Conservation (phyloP, 2,329 filamentous ascomycete species). For the Leptographium wingfieldii region DNA sequence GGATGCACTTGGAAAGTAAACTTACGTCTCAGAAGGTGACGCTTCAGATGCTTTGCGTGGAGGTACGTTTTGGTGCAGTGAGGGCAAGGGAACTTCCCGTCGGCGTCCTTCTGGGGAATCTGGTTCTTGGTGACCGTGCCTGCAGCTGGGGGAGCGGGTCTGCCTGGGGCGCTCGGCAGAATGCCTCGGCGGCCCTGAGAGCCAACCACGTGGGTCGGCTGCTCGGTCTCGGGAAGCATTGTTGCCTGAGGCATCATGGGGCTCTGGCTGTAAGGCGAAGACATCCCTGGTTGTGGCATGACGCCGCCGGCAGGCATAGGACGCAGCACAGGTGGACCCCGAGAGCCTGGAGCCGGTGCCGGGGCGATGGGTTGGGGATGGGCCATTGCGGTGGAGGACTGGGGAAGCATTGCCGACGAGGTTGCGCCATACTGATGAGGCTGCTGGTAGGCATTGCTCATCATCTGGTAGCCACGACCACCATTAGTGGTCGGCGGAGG, state of each 20-base stretch:
- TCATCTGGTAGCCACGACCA: slow-evolving; percentile 40
- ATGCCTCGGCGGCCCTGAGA: slow-evolving; percentile 89
- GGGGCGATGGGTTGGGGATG: slow-evolving; percentile 68
- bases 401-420: slow-evolving; percentile 48
- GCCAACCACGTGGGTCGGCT: slow-evolving; percentile 83
- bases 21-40: slow-evolving; percentile 92
- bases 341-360: slow-evolving; percentile 45
- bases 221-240: slow-evolving; percentile 44
- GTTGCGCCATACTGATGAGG: slow-evolving; percentile 44
- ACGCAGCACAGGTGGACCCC: slow-evolving; percentile 46
- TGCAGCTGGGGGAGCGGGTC: slow-evolving; percentile 61
- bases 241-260: slow-evolving; percentile 43
- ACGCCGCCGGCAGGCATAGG: slow-evolving; percentile 60
- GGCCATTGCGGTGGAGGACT: slow-evolving; percentile 51
- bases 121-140: slow-evolving; percentile 64
- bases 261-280: slow-evolving; percentile 47
- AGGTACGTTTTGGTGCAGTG: slow-evolving; percentile 98
- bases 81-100: slow-evolving; percentile 95
- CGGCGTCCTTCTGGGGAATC: slow-evolving; percentile 87
- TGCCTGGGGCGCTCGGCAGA: slow-evolving; percentile 76
- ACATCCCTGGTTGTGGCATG: slow-evolving; percentile 44
- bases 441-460: slow-evolving; percentile 36
- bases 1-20: slow-evolving; percentile 17
- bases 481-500: slow-evolving; percentile 31
- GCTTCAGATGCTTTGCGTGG: slow-evolving; percentile 93